Percentiles rank a stretch among this genome's conserved stretches.
Conservation (phyloP, 2,329 filamentous ascomycete species). For the Penicillium sp. region DNA sequence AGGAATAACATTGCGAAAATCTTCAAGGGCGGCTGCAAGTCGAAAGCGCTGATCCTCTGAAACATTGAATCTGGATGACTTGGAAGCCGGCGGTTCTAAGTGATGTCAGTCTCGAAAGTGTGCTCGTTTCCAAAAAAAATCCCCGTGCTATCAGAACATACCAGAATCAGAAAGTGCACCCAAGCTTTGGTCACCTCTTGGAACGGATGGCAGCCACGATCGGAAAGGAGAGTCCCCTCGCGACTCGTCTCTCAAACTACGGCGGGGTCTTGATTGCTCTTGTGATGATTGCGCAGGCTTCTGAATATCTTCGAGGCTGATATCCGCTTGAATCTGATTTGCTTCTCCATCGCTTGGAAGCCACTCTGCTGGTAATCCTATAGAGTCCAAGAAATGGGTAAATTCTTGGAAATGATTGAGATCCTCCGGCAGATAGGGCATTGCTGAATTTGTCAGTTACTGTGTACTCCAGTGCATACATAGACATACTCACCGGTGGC, state of each 20-base stretch:
- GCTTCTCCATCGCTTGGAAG: constrained; percentile 30
- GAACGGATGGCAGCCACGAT: constrained; percentile 37
- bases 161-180: constrained; percentile 35
- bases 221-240: constrained; percentile 37
- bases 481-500: constrained; percentile 21
- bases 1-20: constrained; percentile 34
- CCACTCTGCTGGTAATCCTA: constrained; percentile 38
- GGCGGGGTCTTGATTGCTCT: constrained; percentile 24
- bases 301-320: constrained; percentile 24
- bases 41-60: constrained; percentile 33
- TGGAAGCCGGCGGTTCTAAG: constrained; percentile 28
- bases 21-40: constrained; percentile 33
- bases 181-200: constrained; percentile 34
- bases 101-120: neutral
- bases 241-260: constrained; percentile 24
- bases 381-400: constrained; percentile 39
- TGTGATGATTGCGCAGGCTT: constrained; percentile 20
- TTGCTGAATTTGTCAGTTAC: constrained; percentile 21
- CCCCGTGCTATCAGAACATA: constrained; percentile 8
- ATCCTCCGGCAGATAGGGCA: constrained; percentile 35
- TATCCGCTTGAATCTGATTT: constrained; percentile 26
- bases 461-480: neutral
- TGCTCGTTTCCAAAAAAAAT: neutral
- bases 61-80: constrained; percentile 27
- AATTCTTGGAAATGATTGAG: constrained; percentile 40